Evolutionary conservation across 163 green algal genomes (phyloP).

Genomic region (Scenedesmus sp.): DNA sequence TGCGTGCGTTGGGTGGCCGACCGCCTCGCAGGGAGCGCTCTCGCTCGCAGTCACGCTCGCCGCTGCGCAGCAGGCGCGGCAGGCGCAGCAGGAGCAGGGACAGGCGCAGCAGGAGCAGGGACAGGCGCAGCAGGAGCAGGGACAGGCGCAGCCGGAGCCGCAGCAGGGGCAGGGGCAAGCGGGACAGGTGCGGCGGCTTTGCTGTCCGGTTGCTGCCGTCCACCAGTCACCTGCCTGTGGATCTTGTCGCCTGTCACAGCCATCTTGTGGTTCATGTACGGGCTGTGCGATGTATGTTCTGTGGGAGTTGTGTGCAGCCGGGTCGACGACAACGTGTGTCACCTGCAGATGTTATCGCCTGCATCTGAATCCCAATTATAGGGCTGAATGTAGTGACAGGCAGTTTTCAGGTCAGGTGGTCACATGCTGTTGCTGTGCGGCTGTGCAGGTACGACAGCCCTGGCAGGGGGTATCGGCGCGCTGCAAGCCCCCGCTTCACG

Average conservation of each 20-base stretch:
- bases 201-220: too few relatives aligned
- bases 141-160: background rate
- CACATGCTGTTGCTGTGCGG: background rate
- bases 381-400: too few relatives aligned
- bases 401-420: too few relatives aligned
- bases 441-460: background rate
- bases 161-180: background rate
- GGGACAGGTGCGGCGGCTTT: background rate
- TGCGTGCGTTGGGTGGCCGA: background rate
- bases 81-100: background rate
- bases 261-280: too few relatives aligned
- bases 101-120: conserved; percentile 24
- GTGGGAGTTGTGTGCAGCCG: too few relatives aligned
- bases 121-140: conserved; percentile 37
- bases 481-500: background rate
- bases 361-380: too few relatives aligned
- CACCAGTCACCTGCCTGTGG: background rate
- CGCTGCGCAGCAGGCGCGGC: background rate
- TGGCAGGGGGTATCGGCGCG: background rate
- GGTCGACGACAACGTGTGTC: too few relatives aligned
- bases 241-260: background rate
- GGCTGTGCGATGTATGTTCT: too few relatives aligned
- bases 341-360: too few relatives aligned
- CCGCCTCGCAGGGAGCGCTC: background rate
- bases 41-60: background rate